Evolutionary conservation across 805 yeast genomes (phyloP).

Genomic region (Komagataella kurtzmanii): DNA sequence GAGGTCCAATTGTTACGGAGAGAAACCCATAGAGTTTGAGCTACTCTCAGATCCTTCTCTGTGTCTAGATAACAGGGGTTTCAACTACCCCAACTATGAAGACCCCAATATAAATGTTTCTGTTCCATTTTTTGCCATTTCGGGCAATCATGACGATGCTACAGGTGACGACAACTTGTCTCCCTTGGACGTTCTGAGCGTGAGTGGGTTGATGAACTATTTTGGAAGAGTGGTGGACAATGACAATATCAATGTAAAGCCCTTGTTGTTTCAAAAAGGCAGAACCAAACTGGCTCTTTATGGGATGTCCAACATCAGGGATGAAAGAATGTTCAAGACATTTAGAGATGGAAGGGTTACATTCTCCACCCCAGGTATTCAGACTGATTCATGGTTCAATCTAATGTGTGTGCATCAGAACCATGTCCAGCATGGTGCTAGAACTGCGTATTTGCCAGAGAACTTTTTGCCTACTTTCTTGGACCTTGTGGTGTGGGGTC

Average conservation of each 20-base stretch:
- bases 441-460: constrained; percentile 78
- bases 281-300: constrained; percentile 70
- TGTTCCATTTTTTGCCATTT: constrained; percentile 81
- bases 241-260: constrained; percentile 62
- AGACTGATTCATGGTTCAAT: constrained; percentile 65
- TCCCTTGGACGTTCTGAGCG: constrained; percentile 76
- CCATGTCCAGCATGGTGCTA: constrained; percentile 59
- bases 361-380: constrained; percentile 55
- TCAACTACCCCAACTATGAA: constrained; percentile 70
- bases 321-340: constrained; percentile 73
- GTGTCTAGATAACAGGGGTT: constrained; percentile 44
- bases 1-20: constrained; percentile 66
- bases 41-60: constrained; percentile 65
- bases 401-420: constrained; percentile 86
- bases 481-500: constrained; percentile 91
- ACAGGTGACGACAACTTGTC: constrained; percentile 75
- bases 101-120: constrained; percentile 85
- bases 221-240: constrained; percentile 73
- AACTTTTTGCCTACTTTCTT: constrained; percentile 68
- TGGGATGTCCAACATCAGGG: constrained; percentile 81
- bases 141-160: constrained; percentile 96
- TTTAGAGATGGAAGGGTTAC: constrained; percentile 72
- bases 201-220: constrained; percentile 76
- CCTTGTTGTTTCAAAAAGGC: constrained; percentile 76
- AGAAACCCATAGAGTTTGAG: constrained; percentile 77